Evolutionary conservation across 2,329 filamentous ascomycete species (phyloP), one percentile per base, ranked within the genome.

Genomic region (Myriosclerotinia scirpicola): DNA sequence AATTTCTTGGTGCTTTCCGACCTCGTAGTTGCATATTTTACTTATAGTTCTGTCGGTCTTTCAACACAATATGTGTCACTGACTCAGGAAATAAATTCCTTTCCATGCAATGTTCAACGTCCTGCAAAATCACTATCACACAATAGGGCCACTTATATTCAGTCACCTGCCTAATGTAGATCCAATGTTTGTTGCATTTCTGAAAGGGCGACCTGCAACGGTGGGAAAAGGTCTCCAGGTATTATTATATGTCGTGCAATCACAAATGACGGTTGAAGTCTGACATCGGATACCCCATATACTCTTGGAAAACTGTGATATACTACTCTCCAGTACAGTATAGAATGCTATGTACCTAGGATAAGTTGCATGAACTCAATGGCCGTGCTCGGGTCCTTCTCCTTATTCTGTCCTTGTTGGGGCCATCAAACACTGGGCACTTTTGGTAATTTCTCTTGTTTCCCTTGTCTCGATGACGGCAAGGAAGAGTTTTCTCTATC

Each of bases 351-450:
- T 60, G 58, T 61, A 61, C 58, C 58, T 38, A 50, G 34, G 58
- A 50, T 64, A 36, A 36, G 38, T 56, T 64, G 61, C 61, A 64
- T 64, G 61, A 64, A 64, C 61, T 58, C 52, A 50, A 64, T 61
- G 58, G 58, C 58, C 58, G 58, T 61, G 58, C 58, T 50, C 44
- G 44, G 46, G 44, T 50, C 44, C 58, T 59, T 59, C 26, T 36
- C 56, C n/a, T 61, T 44, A 38, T 64, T 56, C 22, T 46, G 61
- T 56, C 42, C 38, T 36, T 26, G 26, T 64, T 48, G 36, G 30
- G 20, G 26, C 40, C 34, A 46, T 26, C 34, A 36, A 64, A 50
- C 58, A 38, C 58, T 61, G 58, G 58, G 34, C 44, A 26, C 12
- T 36, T 26, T 20, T 9, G 17, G 52, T 46, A 12, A 56, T 64